Evolutionary conservation across 805 yeast genomes (phyloP).

Genomic region (Saccharomycopsis javanensis): DNA sequence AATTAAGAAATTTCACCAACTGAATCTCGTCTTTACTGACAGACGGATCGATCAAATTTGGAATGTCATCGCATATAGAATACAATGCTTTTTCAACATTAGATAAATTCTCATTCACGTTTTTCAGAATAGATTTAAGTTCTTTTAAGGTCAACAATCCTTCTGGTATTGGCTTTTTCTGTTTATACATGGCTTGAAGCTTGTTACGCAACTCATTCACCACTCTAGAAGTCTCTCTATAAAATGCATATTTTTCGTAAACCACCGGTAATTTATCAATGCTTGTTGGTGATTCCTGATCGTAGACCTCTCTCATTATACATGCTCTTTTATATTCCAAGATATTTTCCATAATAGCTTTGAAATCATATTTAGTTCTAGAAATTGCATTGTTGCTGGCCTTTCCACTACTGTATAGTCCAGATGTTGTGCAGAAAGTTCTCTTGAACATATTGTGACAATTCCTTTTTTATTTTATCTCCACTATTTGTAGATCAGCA

Average conservation of each 20-base stretch:
- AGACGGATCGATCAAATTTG: slow-evolving; percentile 46
- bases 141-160: not conserved
- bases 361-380: not conserved
- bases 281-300: not conserved
- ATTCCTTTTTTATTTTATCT: no score
- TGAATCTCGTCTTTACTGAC: slow-evolving; percentile 34
- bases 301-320: not conserved
- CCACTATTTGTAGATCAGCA: no score
- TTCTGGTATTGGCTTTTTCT: not conserved
- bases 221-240: not conserved
- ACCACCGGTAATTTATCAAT: not conserved
- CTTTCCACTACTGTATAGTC: not conserved
- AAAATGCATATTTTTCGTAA: not conserved
- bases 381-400: not conserved
- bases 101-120: not conserved
- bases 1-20: slow-evolving; percentile 43
- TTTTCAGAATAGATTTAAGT: not conserved
- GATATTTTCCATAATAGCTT: not conserved
- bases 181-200: not conserved
- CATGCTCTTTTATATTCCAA: not conserved
- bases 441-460: not conserved
- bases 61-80: slow-evolving; percentile 40
- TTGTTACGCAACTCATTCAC: not conserved
- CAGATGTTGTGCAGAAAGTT: not conserved
- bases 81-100: not conserved